phyloP scores from a whole-genome alignment of 306 rosid species.

The Dalbergia cultrata region DNA sequence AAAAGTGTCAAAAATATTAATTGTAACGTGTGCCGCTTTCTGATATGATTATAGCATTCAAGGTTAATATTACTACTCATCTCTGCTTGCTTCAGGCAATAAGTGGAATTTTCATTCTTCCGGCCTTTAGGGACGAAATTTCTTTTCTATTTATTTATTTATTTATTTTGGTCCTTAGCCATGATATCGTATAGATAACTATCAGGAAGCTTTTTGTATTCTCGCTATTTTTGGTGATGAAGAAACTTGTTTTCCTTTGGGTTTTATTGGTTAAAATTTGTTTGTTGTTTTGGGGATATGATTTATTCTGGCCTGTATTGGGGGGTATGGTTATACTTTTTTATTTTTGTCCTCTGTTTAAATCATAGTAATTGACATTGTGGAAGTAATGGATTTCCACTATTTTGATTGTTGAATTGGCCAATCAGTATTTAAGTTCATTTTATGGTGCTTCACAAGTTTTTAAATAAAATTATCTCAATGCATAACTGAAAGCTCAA shows the following conservation, averaged over 20 bases:
- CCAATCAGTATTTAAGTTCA: slow-evolving; percentile 4
- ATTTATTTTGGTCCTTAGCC: background rate
- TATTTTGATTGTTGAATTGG: slow-evolving; percentile 25
- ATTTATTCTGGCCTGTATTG: background rate
- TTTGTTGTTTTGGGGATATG: background rate
- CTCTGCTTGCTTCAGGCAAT: slow-evolving; percentile 5
- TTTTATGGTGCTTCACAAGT: slow-evolving; percentile 6
- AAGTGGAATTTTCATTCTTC: background rate
- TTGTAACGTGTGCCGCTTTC: no score
- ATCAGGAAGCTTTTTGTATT: background rate
- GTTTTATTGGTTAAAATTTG: background rate
- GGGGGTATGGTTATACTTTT: background rate
- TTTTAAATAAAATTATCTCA: background rate
- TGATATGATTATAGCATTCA: background rate
- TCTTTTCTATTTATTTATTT: background rate
- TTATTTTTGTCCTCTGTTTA: background rate
- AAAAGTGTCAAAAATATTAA: background rate
- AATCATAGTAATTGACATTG: slow-evolving; percentile 2
- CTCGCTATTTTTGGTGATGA: background rate
- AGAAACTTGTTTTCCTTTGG: background rate
- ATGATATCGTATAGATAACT: background rate
- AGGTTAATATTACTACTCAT: background rate
- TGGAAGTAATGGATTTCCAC: background rate
- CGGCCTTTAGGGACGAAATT: background rate
- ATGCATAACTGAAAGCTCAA: background rate